phyloP scores from a whole-genome alignment of 257 asterid species.

The Echites panduratus region DNA sequence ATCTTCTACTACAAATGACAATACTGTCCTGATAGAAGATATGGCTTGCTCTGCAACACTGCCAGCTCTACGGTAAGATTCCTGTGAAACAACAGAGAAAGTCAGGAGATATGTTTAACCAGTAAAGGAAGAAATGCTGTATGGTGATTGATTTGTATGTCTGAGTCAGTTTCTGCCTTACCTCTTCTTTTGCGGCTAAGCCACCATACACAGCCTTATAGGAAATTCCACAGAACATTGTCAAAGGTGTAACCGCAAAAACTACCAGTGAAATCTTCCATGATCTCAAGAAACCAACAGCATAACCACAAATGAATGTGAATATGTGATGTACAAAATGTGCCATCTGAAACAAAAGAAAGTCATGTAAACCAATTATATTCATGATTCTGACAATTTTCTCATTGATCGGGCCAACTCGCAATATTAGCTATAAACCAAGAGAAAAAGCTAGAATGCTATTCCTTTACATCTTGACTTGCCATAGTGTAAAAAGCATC shows the following conservation, averaged over 20 bases:
- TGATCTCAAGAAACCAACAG: constrained; percentile 60
- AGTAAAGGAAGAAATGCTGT: neutral
- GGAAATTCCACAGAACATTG: constrained; percentile 79
- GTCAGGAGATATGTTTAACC: constrained; percentile 1
- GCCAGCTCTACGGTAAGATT: constrained; percentile 69
- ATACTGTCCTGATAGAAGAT: constrained; percentile 68
- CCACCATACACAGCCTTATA: constrained; percentile 79
- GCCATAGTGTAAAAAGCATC: neutral
- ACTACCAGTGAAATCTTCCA: constrained; percentile 70
- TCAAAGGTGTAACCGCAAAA: constrained; percentile 76
- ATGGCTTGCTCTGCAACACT: constrained; percentile 79
- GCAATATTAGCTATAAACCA: neutral
- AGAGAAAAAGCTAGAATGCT: neutral
- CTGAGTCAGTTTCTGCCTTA: constrained; percentile 18
- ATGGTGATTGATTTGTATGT: neutral
- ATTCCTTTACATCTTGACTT: neutral
- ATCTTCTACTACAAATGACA: constrained; percentile 79
- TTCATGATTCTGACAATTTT: neutral
- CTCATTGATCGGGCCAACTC: neutral
- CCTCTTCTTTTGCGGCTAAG: constrained; percentile 81
- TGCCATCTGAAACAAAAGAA: constrained; percentile 54
- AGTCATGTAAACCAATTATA: constrained; percentile 1
- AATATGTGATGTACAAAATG: constrained; percentile 78
- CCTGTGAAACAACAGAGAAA: constrained; percentile 28
- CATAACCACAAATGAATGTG: constrained; percentile 69